Percentiles rank a stretch among this genome's conserved stretches.
These are phyloP conservation scores for Clonostachys rosea DNA, from an alignment of 2,329 filamentous ascomycete genomes.

Conservation along the genomic window DNA sequence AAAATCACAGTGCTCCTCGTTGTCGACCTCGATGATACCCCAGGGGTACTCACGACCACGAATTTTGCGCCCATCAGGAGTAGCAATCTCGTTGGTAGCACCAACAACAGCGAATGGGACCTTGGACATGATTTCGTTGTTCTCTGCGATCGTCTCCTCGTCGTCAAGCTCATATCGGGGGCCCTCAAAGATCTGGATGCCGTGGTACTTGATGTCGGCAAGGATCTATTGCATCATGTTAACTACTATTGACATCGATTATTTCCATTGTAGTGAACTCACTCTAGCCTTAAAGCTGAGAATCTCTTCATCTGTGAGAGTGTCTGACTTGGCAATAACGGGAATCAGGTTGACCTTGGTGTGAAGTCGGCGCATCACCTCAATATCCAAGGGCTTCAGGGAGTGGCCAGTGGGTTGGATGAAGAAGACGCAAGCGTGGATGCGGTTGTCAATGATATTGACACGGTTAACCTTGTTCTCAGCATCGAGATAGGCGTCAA, in stretches of 20 bases:
- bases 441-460: slow-evolving; percentile 99
- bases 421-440: slow-evolving; percentile 99
- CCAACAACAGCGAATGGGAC: slow-evolving; percentile 97
- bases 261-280: slow-evolving; percentile 33
- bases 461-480: slow-evolving; percentile 99
- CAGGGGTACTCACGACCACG: slow-evolving; percentile 95
- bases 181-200: slow-evolving; percentile 98
- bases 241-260: slow-evolving; percentile 1
- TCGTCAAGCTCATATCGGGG: slow-evolving; percentile 98
- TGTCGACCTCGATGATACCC: slow-evolving; percentile 98
- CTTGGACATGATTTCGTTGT: slow-evolving; percentile 99
- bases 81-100: slow-evolving; percentile 90
- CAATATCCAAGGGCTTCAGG: slow-evolving; percentile 95
- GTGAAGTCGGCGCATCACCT: slow-evolving; percentile 98
- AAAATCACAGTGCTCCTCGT: slow-evolving; percentile 99
- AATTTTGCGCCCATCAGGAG: slow-evolving; percentile 88
- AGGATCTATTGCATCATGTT: slow-evolving; percentile 65
- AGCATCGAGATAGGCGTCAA: slow-evolving; percentile 95
- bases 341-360: slow-evolving; percentile 99
- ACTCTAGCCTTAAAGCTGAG: slow-evolving; percentile 92
- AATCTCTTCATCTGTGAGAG: slow-evolving; percentile 95
- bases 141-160: slow-evolving; percentile 98
- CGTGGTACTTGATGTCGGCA: slow-evolving; percentile 93
- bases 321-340: slow-evolving; percentile 98
- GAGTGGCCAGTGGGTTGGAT: slow-evolving; percentile 98